Evolutionary conservation across 176 grass and related monocot species (phyloP), one percentile per base, ranked within the genome.

Genomic region (Canna indica): DNA sequence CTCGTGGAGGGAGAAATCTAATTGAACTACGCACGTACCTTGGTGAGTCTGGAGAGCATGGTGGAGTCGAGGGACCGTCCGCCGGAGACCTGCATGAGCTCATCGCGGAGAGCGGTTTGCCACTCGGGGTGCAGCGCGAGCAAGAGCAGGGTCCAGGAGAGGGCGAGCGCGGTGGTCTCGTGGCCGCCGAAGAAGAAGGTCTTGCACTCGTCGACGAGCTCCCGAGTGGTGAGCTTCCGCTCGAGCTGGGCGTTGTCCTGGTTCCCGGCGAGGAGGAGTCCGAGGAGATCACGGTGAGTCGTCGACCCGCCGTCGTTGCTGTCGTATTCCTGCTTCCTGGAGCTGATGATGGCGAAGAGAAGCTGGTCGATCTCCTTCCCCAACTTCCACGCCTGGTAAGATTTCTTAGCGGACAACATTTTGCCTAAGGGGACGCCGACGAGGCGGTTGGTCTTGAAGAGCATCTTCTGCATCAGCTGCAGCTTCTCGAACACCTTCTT

Each of bases 121-220:
- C 93, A 96, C 44, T 90, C 77, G 18, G 93, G 93, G 80, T 91
- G 70, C 59, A 81, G 36, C 0, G 88, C 92, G 2, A 96, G 70
- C 83, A 96, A 69, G 4, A 96, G 81, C 29, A 96, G 76, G 42
- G 93, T 85, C 93, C 93, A 96, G 0, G 88, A 87, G 0, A 96
- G 48, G 0, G 86, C 86, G 0, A 96, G 81, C 25, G 86, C 88
- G 16, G 88, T 91, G 7, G 93, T 91, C 81, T 96, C 93, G 47
- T 96, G 88, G 0, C 93, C 93, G 38, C 83, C 93, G 69, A 96
- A 96, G 82, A 91, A 96, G 93, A 96, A 96, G 17, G 93, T 96
- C 88, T 96, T 96, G 85, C 93, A 96, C 88, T 96, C 86, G 81
- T 91, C 86, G 6, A 97, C 81, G 35, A 97, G 86, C 81, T 97